phyloP scores from a whole-genome alignment of 257 asterid species.

The Coffea eugenioides region DNA sequence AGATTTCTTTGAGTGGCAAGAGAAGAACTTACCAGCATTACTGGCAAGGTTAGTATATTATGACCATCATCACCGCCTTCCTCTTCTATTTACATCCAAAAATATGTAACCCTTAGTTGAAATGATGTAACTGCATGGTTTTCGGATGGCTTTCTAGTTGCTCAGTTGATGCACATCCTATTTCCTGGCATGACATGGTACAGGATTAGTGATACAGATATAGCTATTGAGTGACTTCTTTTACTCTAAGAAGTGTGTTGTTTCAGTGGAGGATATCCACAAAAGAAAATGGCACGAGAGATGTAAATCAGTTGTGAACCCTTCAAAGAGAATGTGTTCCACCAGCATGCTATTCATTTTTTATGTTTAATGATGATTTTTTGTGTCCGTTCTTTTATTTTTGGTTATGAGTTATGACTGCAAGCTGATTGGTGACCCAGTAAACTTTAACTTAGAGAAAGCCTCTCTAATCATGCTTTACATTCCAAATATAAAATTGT shows the following conservation, averaged over 20 bases:
- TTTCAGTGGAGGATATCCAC: background rate
- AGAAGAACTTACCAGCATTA: conserved; percentile 72
- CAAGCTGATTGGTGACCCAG: background rate
- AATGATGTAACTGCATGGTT: background rate
- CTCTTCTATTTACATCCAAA: background rate
- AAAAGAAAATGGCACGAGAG: background rate
- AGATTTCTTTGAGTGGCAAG: conserved; percentile 96
- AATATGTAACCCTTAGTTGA: background rate
- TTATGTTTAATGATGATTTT: background rate
- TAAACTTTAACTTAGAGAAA: background rate
- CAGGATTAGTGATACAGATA: background rate
- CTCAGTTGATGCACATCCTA: background rate
- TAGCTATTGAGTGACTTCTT: background rate
- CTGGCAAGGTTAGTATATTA: conserved; percentile 55
- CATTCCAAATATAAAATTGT: background rate
- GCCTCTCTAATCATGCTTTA: background rate
- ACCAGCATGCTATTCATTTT: background rate
- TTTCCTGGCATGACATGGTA: background rate
- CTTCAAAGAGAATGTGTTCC: background rate
- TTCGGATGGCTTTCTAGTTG: conserved; percentile 3
- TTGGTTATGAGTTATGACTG: background rate
- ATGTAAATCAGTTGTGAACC: background rate
- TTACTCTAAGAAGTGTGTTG: too few relatives aligned
- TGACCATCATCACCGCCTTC: background rate
- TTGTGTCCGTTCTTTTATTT: background rate